Evolutionary conservation across 2,329 filamentous ascomycete genomes (phyloP), one percentile per base, ranked within the genome.

Genomic region (Epichloe aotearoae): DNA sequence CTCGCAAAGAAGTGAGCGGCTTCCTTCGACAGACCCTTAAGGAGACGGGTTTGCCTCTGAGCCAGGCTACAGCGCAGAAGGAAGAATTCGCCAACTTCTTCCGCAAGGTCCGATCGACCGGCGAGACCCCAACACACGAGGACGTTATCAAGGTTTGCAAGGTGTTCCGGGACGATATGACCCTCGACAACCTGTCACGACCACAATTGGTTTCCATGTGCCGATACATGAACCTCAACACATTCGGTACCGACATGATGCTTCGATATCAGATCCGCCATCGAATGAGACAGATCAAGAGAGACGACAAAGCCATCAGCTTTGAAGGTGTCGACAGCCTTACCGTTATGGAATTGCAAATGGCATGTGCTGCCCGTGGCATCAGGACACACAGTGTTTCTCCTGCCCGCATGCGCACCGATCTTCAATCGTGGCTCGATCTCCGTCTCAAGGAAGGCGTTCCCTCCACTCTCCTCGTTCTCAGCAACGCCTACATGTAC

Each of bases 81-180:
- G 89, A 95, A 59, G 93, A 97, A 66, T 98, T 98, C 61, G 79
- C 85, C 54, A 88, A 91, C 62, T 98, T 98, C 72, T 98, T 98
- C 83, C 85, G 88, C 65, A 98, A 98, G 74, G 80, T 97, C 55
- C 79, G 93, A 50, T 83, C 88, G 17, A 96, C 91, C 1, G 93
- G 91, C 56, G 91, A 97, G 72, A 77, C 84, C 44, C 93, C 93
- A 1, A 93, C 87, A 4, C 79, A 83, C 50, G 79, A 90, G 57
- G 93, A 98, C 64, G 88, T 98, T 56, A 95, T 98, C 75, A 95
- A 93, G 71, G 91, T 98, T 56, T 97, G 93, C 82, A 94, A 96
- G 76, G 86, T 95, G 57, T 98, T 98, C 80, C 94, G 93, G 68
- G 93, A 98, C 65, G 93, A 98, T 67, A 66, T 98, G 61, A 98